Evolutionary conservation across 768 basidiomycete species (phyloP), one percentile per base, ranked within the genome.

Genomic region (Butyriboletus loyo): DNA sequence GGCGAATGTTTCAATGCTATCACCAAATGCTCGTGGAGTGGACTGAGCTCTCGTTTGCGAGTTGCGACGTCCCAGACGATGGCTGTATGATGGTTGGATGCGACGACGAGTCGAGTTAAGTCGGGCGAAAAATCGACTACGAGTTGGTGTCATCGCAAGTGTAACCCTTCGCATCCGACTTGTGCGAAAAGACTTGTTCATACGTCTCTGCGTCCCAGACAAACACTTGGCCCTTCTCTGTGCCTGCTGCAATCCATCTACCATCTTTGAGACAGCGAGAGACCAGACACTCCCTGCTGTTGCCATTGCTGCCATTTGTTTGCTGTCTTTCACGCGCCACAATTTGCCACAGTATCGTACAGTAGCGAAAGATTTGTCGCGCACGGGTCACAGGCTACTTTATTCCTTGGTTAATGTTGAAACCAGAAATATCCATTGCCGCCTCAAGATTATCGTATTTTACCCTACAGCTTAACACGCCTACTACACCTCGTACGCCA

Each of bases 201-300:
- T 30, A 49, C n/a, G 46, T n/a, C 31, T 19, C 13, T 11, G 17
- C 3, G 1, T 44, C 39, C 57, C 53, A 60, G 14, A 59, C 53
- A n/a, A 38, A 6, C 15, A 47, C 7, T 1, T 15, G 2, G 9
- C 42, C 28, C 2, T 0, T 0, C 5, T 1, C 1, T 11, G 39
- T 37, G 5, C 55, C 55, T 2, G 46, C 46, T 17, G 36, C 55
- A n/a, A 56, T 56, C 36, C 43, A 53, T 15, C 21, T n/a, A 6
- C 45, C 45, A 7, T 55, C 40, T 5, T 53, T 0, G 54, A 43
- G 5, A 46, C 35, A 32, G 45, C 40, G 7, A 55, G n/a, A 43
- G 30, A 42, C 3, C 1, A 1, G 10, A 55, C 22, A 21, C 0
- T 0, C 17, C 4, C 0, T 10, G 14, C 2, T 7, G 21, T 4